phyloP scores from a whole-genome alignment of 768 basidiomycete genomes.

The Leccinum obscurum region DNA sequence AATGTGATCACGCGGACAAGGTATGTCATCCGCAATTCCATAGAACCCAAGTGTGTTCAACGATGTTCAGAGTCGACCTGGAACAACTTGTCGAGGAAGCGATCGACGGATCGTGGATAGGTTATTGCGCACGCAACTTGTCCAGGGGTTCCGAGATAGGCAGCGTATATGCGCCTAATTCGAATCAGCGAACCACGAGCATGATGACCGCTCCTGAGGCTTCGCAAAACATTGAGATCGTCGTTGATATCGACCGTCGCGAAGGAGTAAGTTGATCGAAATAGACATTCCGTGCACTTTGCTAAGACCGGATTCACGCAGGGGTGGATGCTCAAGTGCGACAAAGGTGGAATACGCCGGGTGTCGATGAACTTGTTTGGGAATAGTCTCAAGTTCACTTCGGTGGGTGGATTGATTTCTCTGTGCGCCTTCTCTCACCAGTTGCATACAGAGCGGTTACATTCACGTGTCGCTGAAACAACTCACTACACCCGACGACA shows the following conservation, averaged over 20 bases:
- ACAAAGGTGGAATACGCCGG: constrained; percentile 89
- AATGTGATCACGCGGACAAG: constrained; percentile 68
- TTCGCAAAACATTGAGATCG: constrained; percentile 71
- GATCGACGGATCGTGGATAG: constrained; percentile 93
- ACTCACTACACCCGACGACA: constrained; percentile 54
- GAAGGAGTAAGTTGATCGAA: constrained; percentile 49
- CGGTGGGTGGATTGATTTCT: constrained; percentile 43
- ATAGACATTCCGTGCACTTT: background rate
- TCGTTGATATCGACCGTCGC: constrained; percentile 81
- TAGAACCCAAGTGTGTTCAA: background rate
- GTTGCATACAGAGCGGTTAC: constrained; percentile 66
- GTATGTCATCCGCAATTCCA: constrained; percentile 40
- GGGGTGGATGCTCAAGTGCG: constrained; percentile 88
- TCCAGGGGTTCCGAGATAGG: constrained; percentile 81
- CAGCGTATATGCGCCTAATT: constrained; percentile 82
- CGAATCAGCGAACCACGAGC: constrained; percentile 44
- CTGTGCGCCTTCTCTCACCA: constrained; percentile 3
- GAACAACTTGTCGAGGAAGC: constrained; percentile 86
- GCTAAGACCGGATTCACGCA: constrained; percentile 31
- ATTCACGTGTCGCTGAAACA: constrained; percentile 84
- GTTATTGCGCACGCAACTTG: constrained; percentile 77
- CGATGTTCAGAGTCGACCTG: constrained; percentile 57
- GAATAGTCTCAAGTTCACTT: constrained; percentile 91
- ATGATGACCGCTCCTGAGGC: constrained; percentile 36
- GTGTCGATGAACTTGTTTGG: constrained; percentile 95